Conservation (phyloP, 345 rosid species). For the Schrenkiella parvula region DNA sequence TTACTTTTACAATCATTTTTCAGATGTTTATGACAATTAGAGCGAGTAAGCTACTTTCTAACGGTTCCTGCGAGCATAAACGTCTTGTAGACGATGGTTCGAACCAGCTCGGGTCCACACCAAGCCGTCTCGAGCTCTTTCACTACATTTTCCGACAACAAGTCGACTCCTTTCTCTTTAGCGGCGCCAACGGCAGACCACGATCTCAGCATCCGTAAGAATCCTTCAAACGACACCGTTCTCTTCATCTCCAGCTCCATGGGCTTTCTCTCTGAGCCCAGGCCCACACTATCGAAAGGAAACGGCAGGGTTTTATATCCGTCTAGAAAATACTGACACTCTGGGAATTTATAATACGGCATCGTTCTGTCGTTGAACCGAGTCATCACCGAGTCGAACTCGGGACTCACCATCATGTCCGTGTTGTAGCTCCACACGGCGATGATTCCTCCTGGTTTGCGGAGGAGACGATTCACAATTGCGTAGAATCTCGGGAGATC, state of each 20-base stretch:
- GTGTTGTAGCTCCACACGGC: conserved; percentile 59
- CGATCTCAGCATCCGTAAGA: conserved; percentile 43
- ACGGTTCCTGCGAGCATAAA: conserved; percentile 62
- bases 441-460: conserved; percentile 57
- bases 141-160: conserved; percentile 44
- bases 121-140: conserved; percentile 52
- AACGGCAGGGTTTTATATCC: conserved; percentile 56
- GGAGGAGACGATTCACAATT: conserved; percentile 38
- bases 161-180: conserved; percentile 53
- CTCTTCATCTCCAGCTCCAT: conserved; percentile 43
- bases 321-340: conserved; percentile 21
- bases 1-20: neutral
- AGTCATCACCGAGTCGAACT: conserved; percentile 43
- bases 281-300: conserved; percentile 53
- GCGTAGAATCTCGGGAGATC: conserved; percentile 58
- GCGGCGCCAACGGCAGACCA: conserved; percentile 48
- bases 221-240: conserved; percentile 48
- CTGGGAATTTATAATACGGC: conserved; percentile 41
- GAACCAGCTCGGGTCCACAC: conserved; percentile 49
- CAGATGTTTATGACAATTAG: neutral
- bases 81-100: conserved; percentile 43
- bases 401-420: conserved; percentile 40
- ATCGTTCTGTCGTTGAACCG: conserved; percentile 41
- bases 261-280: conserved; percentile 59
- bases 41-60: neutral